Percentiles rank a stretch among this genome's conserved stretches.
Conservation (phyloP, 2,329 filamentous ascomycete genomes). For the Trichophyton benhamiae region DNA sequence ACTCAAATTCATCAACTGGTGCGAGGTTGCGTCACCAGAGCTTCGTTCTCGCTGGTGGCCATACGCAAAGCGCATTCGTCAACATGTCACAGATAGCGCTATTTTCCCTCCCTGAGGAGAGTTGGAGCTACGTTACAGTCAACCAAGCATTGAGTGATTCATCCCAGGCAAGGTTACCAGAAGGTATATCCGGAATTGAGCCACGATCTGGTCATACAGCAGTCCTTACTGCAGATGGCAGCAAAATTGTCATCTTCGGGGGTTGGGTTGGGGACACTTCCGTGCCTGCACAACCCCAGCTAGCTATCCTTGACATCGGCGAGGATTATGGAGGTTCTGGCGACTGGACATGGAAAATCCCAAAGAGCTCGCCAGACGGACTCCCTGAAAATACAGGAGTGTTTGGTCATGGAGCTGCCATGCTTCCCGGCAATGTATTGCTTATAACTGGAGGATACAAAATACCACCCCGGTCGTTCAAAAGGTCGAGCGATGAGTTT, state of each 20-base stretch:
- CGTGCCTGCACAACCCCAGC: conserved; percentile 66
- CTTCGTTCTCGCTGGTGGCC: conserved; percentile 73
- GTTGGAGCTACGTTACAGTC: conserved; percentile 72
- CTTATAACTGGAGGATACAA: conserved; percentile 49
- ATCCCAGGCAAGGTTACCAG: conserved; percentile 46
- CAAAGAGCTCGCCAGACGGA: conserved; percentile 27
- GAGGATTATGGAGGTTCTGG: conserved; percentile 51
- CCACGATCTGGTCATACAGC: conserved; percentile 83
- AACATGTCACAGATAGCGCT: conserved; percentile 88
- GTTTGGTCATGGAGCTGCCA: conserved; percentile 49
- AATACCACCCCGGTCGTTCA: conserved; percentile 33
- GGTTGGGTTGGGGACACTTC: conserved; percentile 81
- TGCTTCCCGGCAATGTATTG: conserved; percentile 51
- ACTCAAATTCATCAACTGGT: conserved; percentile 52
- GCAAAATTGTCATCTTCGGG: conserved; percentile 64
- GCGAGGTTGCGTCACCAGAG: conserved; percentile 59
- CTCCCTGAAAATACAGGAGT: conserved; percentile 37
- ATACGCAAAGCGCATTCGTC: conserved; percentile 71
- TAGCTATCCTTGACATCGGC: conserved; percentile 64
- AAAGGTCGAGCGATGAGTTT: conserved; percentile 23
- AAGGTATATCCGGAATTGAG: conserved; percentile 47
- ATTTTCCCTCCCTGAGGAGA: conserved; percentile 74
- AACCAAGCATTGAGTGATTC: conserved; percentile 29
- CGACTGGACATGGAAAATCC: conserved; percentile 35
- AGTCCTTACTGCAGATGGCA: conserved; percentile 66